Percentiles rank a stretch among this genome's conserved stretches.
These are phyloP conservation scores for Fistulifera solaris DNA, from an alignment of 108 stramenopile species.

Conservation along the genomic window DNA sequence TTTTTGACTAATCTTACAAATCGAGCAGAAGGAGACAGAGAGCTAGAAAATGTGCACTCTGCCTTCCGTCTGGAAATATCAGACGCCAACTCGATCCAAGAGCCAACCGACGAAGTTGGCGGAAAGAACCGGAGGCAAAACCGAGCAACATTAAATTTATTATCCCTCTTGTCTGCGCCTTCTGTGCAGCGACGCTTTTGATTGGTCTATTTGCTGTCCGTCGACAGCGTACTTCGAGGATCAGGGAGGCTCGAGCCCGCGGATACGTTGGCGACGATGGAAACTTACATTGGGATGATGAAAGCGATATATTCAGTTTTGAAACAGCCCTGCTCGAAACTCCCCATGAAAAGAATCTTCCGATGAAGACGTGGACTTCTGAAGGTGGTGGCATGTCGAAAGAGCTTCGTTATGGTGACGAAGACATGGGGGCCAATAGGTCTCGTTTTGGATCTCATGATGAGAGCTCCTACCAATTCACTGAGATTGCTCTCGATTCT, in stretches of 20 bases:
- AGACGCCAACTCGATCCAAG: slow-evolving; percentile 4
- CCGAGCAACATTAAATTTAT: background rate
- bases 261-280: background rate
- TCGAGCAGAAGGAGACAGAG: slow-evolving; percentile 9
- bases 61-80: slow-evolving; percentile 22
- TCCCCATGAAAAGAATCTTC: background rate
- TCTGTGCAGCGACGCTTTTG: background rate
- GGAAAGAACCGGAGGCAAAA: background rate
- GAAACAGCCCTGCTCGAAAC: slow-evolving; percentile 5
- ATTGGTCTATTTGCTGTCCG: background rate
- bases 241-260: background rate
- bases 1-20: slow-evolving; percentile 30
- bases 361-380: no score
- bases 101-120: slow-evolving; percentile 2
- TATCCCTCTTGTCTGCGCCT: background rate
- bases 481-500: no score
- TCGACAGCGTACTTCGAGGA: background rate
- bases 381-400: no score
- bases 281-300: background rate
- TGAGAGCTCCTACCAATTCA: no score
- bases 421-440: no score
- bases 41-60: slow-evolving; percentile 23
- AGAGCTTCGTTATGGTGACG: no score
- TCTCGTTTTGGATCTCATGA: no score
- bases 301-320: slow-evolving; percentile 9